Evolutionary conservation across 345 rosid genomes (phyloP).

Genomic region (Camelina neglecta): DNA sequence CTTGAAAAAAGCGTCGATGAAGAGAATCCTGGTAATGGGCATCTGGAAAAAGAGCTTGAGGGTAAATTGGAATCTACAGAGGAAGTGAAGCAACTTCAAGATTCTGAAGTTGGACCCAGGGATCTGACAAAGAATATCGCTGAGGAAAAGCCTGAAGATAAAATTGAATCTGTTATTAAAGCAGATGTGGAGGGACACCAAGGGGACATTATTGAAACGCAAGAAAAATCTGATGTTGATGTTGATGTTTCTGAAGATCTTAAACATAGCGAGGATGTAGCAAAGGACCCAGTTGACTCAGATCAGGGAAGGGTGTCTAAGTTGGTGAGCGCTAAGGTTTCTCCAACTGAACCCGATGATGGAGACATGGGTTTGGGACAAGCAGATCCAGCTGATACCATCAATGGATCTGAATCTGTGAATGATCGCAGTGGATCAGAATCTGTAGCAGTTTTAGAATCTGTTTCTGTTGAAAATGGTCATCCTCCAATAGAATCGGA

Average conservation of each 20-base stretch:
- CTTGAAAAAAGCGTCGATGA: conserved; percentile 18
- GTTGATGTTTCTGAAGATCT: conserved; percentile 33
- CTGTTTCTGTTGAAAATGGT: conserved; percentile 37
- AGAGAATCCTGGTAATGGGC: conserved; percentile 27
- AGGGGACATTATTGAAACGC: not conserved
- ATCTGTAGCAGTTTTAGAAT: conserved; percentile 26
- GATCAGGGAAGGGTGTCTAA: conserved; percentile 31
- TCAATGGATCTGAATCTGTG: conserved; percentile 39
- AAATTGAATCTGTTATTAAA: conserved; percentile 32
- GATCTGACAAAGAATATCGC: conserved; percentile 26
- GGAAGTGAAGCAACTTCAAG: conserved; percentile 36
- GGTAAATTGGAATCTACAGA: conserved; percentile 34
- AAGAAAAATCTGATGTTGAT: conserved; percentile 35
- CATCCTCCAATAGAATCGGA: conserved; percentile 30
- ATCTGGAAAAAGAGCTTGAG: conserved; percentile 21
- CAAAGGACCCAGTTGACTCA: conserved; percentile 29
- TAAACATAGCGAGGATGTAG: conserved; percentile 24
- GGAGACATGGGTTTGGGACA: conserved; percentile 27
- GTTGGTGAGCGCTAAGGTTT: conserved; percentile 33
- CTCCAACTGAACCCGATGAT: conserved; percentile 18
- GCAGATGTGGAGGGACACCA: conserved; percentile 36
- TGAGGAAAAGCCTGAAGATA: conserved; percentile 30
- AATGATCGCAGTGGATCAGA: conserved; percentile 29
- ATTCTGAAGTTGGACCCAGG: conserved; percentile 38
- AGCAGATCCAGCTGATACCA: conserved; percentile 28